A percentile compares a stretch with the other conserved stretches of the same genome.
phyloP scores from a whole-genome alignment of 352 stramenopile species.

The Phytophthora cactorum region DNA sequence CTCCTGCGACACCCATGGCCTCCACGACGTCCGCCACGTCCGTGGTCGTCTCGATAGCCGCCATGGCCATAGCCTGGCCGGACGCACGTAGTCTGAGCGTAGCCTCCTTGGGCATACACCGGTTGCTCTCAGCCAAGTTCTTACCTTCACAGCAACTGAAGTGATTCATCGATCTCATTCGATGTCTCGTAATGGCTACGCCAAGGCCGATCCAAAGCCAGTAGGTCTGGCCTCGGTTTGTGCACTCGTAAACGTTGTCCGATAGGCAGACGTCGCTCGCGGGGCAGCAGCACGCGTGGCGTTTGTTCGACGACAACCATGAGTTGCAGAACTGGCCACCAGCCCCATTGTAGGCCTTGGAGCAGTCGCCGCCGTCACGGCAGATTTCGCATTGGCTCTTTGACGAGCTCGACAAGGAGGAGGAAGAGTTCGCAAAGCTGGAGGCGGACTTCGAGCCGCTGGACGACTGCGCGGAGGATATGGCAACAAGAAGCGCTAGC shows the following conservation, averaged over 20 bases:
- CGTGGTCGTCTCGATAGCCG: conserved; percentile 33
- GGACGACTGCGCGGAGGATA: conserved; percentile 22
- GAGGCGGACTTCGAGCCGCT: conserved; percentile 26
- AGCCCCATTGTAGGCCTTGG: conserved; percentile 48
- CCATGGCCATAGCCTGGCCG: conserved; percentile 35
- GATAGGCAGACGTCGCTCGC: conserved; percentile 42
- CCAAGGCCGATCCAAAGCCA: conserved; percentile 43
- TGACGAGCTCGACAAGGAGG: conserved; percentile 7
- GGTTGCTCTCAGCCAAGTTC: conserved; percentile 12
- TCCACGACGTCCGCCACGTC: conserved; percentile 34
- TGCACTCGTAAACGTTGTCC: conserved; percentile 53
- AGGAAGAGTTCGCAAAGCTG: conserved; percentile 26
- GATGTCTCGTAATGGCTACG: conserved; percentile 5
- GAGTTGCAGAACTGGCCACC: conserved; percentile 58
- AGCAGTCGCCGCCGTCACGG: conserved; percentile 52
- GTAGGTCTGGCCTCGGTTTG: conserved; percentile 39
- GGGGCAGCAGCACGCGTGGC: conserved; percentile 64
- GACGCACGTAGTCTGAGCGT: conserved; percentile 41
- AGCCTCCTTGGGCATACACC: conserved; percentile 44
- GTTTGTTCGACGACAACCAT: conserved; percentile 48
- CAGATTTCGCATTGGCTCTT: conserved; percentile 59
- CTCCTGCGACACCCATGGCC: conserved; percentile 45
- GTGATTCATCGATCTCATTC: too few species aligned
- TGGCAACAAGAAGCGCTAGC: conserved; percentile 5
- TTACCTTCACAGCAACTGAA: too few species aligned